A percentile compares a stretch with the other conserved stretches of the same genome.
Evolutionary conservation across 805 yeast genomes (phyloP).

Genomic region (Candida rishiriensis): DNA sequence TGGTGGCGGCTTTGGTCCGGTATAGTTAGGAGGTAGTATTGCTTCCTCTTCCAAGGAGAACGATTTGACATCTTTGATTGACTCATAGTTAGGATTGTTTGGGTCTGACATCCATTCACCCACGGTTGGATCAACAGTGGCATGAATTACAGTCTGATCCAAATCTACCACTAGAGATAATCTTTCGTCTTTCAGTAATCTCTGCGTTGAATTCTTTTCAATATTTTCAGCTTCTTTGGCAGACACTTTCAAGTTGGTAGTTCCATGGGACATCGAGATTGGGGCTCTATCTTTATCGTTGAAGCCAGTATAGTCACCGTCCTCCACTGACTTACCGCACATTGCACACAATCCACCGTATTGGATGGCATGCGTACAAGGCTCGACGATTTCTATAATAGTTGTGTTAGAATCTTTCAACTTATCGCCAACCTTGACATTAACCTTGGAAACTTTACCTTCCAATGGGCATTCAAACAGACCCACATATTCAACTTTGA

Average conservation of each 20-base stretch:
- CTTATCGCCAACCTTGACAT: slow-evolving; percentile 55
- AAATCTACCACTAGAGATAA: slow-evolving; percentile 90
- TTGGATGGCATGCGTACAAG: slow-evolving; percentile 89
- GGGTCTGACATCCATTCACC: slow-evolving; percentile 94
- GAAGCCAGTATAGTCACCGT: slow-evolving; percentile 70
- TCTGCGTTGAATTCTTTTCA: slow-evolving; percentile 60
- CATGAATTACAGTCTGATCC: slow-evolving; percentile 96
- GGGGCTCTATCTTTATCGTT: slow-evolving; percentile 71
- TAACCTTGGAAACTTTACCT: slow-evolving; percentile 55
- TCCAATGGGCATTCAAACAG: slow-evolving; percentile 80
- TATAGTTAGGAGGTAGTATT: slow-evolving; percentile 50
- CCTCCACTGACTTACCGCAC: slow-evolving; percentile 79
- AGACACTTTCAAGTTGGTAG: slow-evolving; percentile 77
- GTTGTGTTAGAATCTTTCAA: slow-evolving; percentile 42
- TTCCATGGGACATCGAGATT: slow-evolving; percentile 85
- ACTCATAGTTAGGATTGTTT: slow-evolving; percentile 75
- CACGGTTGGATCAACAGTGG: slow-evolving; percentile 96
- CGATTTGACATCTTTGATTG: slow-evolving; percentile 74
- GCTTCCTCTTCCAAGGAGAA: slow-evolving; percentile 79
- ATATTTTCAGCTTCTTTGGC: slow-evolving; percentile 81
- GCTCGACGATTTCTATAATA: slow-evolving; percentile 62
- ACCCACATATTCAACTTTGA: slow-evolving; percentile 63
- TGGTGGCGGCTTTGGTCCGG: slow-evolving; percentile 56
- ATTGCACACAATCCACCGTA: slow-evolving; percentile 93
- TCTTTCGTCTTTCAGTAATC: slow-evolving; percentile 58